Evolutionary conservation across 2,329 filamentous ascomycete species (phyloP).

Genomic region (Hirsutella rhossiliensis): DNA sequence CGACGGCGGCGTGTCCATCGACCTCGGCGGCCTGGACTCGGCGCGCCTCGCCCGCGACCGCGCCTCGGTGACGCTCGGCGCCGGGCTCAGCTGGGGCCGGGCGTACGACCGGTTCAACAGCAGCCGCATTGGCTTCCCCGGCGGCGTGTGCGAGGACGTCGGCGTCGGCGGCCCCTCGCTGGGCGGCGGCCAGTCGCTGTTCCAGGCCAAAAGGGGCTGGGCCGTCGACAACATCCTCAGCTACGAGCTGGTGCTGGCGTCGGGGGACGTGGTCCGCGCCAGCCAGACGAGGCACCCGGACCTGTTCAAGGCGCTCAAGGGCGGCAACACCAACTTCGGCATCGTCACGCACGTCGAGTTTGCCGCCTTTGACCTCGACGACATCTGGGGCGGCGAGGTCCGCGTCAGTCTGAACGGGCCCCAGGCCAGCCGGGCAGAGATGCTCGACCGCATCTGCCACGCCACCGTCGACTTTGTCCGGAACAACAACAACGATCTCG

Average conservation of each 20-base stretch:
- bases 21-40: conserved; percentile 19
- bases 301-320: conserved; percentile 34
- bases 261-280: conserved; percentile 28
- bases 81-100: conserved; percentile 18
- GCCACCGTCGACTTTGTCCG: not conserved
- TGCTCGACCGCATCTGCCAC: not conserved
- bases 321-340: conserved; percentile 35
- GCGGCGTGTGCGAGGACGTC: conserved; percentile 1
- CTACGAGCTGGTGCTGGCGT: conserved; percentile 31
- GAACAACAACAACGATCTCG: not conserved
- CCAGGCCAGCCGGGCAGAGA: not conserved
- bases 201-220: conserved; percentile 17
- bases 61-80: conserved; percentile 19
- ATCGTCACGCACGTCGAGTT: conserved; percentile 17
- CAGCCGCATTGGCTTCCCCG: not conserved
- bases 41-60: conserved; percentile 5
- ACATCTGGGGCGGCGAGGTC: not conserved
- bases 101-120: not conserved
- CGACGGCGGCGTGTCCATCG: conserved; percentile 24
- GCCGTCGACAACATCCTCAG: conserved; percentile 29
- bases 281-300: conserved; percentile 22
- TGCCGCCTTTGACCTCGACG: conserved; percentile 11
- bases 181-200: conserved; percentile 6
- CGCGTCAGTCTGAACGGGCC: not conserved
- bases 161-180: conserved; percentile 10